phyloP scores from a whole-genome alignment of 768 basidiomycete genomes.

The Baorangia bicolor region DNA sequence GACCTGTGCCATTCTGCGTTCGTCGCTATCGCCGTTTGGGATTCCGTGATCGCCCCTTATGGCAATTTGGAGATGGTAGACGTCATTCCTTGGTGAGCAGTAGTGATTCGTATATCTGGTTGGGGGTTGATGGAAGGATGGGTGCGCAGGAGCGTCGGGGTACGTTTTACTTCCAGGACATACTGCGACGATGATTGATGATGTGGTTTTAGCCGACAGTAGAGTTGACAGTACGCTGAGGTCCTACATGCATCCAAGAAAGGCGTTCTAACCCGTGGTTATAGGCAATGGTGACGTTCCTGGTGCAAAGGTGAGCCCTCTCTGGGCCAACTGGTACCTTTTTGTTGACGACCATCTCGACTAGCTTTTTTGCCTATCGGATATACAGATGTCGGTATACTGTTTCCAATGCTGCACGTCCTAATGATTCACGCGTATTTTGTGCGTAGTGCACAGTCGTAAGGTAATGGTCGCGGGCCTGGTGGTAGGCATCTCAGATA shows the following conservation, averaged over 20 bases:
- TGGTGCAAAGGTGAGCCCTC: constrained; percentile 20
- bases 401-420: neutral
- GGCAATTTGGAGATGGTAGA: constrained; percentile 13
- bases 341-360: neutral
- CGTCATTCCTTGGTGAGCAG: constrained; percentile 24
- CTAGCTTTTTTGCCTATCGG: constrained; percentile 27
- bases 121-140: neutral
- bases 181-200: neutral
- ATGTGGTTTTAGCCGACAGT: constrained; percentile 14
- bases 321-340: rapidly evolving
- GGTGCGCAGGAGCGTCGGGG: constrained; percentile 24
- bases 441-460: constrained; percentile 13
- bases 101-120: neutral
- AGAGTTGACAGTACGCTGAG: constrained; percentile 18
- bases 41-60: constrained; percentile 21
- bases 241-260: neutral
- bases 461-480: constrained; percentile 12
- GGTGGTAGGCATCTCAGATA: constrained; percentile 10
- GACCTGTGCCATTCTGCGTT: constrained; percentile 27
- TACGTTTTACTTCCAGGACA: constrained; percentile 3
- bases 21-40: constrained; percentile 23
- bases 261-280: neutral
- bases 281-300: constrained; percentile 28
- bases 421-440: neutral
- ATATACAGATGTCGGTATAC: constrained; percentile 22